Conservation (phyloP, 768 basidiomycete species). For the Nevesoporus exiguus region DNA sequence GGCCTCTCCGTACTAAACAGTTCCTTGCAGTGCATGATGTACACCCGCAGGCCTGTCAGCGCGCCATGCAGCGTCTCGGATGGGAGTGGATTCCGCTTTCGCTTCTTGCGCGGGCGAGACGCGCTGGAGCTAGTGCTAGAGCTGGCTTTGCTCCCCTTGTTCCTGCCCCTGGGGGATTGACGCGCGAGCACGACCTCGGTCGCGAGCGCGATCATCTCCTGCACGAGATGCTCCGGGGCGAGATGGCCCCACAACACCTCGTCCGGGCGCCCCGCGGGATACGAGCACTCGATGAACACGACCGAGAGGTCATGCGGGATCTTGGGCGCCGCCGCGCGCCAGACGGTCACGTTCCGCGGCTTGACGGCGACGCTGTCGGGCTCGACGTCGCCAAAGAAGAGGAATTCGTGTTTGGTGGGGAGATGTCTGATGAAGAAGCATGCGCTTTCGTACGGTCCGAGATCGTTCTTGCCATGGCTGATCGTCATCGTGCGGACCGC, state of each 20-base stretch:
- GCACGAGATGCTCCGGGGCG: constrained; percentile 71
- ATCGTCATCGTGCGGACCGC: constrained; percentile 67
- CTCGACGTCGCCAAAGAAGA: constrained; percentile 95
- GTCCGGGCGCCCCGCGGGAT: constrained; percentile 66
- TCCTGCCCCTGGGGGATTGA: constrained; percentile 22
- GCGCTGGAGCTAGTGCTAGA: not conserved
- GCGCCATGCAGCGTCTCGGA: constrained; percentile 48
- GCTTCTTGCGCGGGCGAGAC: constrained; percentile 34
- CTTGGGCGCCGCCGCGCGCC: constrained; percentile 77
- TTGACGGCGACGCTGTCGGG: constrained; percentile 67
- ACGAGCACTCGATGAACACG: constrained; percentile 97
- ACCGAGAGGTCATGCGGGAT: constrained; percentile 64
- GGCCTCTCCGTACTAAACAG: constrained; percentile 49
- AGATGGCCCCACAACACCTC: constrained; percentile 82
- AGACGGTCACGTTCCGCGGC: constrained; percentile 67
- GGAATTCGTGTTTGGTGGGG: constrained; percentile 59
- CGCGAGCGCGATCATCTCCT: constrained; percentile 72
- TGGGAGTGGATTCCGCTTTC: constrained; percentile 35
- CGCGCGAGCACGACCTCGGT: constrained; percentile 56
- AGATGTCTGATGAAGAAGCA: constrained; percentile 85
- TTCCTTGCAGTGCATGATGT: constrained; percentile 87
- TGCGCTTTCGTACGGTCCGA: constrained; percentile 64
- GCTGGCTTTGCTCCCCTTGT: constrained; percentile 8
- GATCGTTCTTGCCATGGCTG: constrained; percentile 61
- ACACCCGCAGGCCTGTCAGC: constrained; percentile 63